Evolutionary conservation across 2,329 filamentous ascomycete genomes (phyloP), one percentile per base, ranked within the genome.

Genomic region (Pseudopyrenochaeta lycopersici): DNA sequence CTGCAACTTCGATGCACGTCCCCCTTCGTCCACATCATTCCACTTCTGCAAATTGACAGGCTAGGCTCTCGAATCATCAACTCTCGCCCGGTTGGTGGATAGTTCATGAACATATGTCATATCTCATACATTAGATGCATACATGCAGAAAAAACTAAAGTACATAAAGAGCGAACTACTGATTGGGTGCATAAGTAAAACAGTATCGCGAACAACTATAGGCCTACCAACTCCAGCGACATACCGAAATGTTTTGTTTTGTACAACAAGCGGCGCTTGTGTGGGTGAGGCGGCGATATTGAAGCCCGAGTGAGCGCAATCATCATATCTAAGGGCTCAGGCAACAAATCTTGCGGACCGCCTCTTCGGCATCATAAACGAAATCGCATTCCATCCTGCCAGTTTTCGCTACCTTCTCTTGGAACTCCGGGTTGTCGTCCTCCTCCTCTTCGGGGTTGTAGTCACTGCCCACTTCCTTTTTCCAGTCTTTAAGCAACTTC

Each of bases 401-500:
- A 33, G 27, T 42, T 17, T 32, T 29, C 7, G 17, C 12, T 20
- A 43, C n/a, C 40, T 17, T 42, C 12, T 50, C 45, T 35, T 48
- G 17, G 18, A 42, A 51, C 20, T 39, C 32, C 12, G 30, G 18
- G 18, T 30, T 27, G 17, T 47, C 32, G 32, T 56, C 51, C 18
- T 60, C 54, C 15, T 64, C 60, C 12, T 54, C 54, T 20, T 61
- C 52, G 20, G 58, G 31, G 12, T 50, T 35, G 38, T 60, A 58
- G 6, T 62, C 62, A 5, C 46, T 52, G 29, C 50, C 48, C 10
- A 63, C 58, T 32, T 61, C 54, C 20, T 63, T 66, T 31, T 48
- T 49, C 58, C 58, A 68, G 46, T 66, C 63, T 20, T 62, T 58
- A 11, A 66, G 56, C 2, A 74, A 54, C 48, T 69, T 73, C 21